Base-by-base conservation (phyloP, 1,284 basidiomycete genomes). In the Ceratobasidium sp. region DNA sequence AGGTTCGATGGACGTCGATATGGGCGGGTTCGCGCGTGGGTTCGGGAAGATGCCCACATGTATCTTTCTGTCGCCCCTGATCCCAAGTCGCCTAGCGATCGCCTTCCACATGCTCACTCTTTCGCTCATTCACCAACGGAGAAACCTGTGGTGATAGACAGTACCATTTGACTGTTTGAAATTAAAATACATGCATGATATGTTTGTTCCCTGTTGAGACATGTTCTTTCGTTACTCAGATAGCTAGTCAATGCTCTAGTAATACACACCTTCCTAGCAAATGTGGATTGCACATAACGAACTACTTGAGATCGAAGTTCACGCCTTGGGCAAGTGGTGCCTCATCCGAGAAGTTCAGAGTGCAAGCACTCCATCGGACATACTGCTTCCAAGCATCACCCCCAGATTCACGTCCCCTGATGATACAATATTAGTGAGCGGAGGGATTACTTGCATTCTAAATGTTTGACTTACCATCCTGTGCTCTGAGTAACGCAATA, bases 381-480 rank as follows among this genome's bases (percentile, higher is more conserved):
- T 94, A 95, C 81, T 97, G 94, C 83, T 97, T 97, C 96, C 96
- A 98, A 29, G 96, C 93, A 83, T 98, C 96, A 59, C 96, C 96
- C 45, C 96, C 96, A 17, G 94, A 96, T 84, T 98, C 96, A 73
- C 96, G 89, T n/a, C 97, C 97, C 95, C 95, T 96, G 11, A 41
- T 41, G 27, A 33, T 7, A 50, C 29, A 51, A 29, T 50, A 50
- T 33, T 36, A 51, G n/a, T 19, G 15, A n/a, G 48, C 41, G 22
- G 41, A 60, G 24, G 14, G 19, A 6, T 36, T 33, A 60, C 19
- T 44, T n/a, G 75, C 85, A 85, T 1, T 41, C 51, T 29, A 33
- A 50, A 72, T 31, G n/a, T 44, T 53, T 77, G 64, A 84, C 89
- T 82, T 81, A 91, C 91, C 93, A 94, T 79, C 93, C 93, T 45